These are phyloP conservation scores for Urochloa ruziziensis DNA, from an alignment of 176 grass and related monocot species.

Conservation along the genomic window DNA sequence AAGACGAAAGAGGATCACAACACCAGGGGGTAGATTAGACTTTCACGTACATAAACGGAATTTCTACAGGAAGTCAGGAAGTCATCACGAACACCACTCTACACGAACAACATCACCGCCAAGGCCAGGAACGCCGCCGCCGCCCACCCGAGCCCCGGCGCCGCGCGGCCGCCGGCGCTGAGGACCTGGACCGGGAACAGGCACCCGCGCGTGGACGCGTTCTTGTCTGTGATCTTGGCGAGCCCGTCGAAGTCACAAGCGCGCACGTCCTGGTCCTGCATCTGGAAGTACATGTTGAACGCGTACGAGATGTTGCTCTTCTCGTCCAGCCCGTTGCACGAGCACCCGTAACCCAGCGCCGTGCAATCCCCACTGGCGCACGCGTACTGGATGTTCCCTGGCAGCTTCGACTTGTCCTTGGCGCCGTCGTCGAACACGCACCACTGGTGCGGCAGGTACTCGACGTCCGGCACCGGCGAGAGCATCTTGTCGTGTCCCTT, in stretches of 20 bases:
- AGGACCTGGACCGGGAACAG: slow-evolving; percentile 63
- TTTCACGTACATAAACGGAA: not conserved
- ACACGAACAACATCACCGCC: slow-evolving; percentile 28
- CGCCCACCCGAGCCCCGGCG: not conserved
- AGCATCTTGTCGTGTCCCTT: slow-evolving; percentile 52
- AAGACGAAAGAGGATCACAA: too few relatives aligned
- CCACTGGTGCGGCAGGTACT: slow-evolving; percentile 66
- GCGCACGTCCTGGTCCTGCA: slow-evolving; percentile 83
- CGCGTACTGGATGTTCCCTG: slow-evolving; percentile 54
- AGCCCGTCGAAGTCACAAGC: slow-evolving; percentile 80
- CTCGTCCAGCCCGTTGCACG: slow-evolving; percentile 56
- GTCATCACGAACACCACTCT: not conserved
- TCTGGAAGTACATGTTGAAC: slow-evolving; percentile 99
- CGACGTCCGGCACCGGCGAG: slow-evolving; percentile 32
- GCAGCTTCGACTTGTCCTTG: slow-evolving; percentile 34
- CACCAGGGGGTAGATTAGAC: too few relatives aligned
- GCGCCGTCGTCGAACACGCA: slow-evolving; percentile 66
- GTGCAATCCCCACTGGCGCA: slow-evolving; percentile 84
- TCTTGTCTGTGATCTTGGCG: slow-evolving; percentile 62
- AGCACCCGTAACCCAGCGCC: slow-evolving; percentile 52
- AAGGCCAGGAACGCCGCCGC: slow-evolving; percentile 8
- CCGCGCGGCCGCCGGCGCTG: slow-evolving; percentile 20
- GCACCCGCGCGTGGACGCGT: slow-evolving; percentile 53
- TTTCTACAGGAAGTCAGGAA: not conserved
- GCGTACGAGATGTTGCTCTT: slow-evolving; percentile 76